Evolutionary conservation across 192 early-diverging fungal genomes (phyloP), one percentile per base, ranked within the genome.

Genomic region (Lobosporangium transversale): DNA sequence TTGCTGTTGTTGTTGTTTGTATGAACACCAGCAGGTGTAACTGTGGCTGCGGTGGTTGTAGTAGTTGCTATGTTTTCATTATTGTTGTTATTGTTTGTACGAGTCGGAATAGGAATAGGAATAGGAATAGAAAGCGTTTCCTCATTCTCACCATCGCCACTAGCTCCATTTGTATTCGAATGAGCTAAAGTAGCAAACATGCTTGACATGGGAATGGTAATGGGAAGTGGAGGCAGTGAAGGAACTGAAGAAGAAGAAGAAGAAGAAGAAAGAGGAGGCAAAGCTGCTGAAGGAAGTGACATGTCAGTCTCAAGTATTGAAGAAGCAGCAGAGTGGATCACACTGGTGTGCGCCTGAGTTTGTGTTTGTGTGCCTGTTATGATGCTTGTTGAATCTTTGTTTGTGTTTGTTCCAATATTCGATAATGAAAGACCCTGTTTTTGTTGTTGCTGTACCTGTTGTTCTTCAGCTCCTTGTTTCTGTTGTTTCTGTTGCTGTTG

Each of bases 401-500:
- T 43, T 29, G 42, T 42, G 56, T 24, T 51, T 51, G 55, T 24
- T 35, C 37, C 24, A 3, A 21, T 43, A 37, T 43, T 42, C 36
- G 14, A 30, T n/a, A n/a, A n/a, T 4, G 37, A 40, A 7, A 40
- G 37, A 40, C 37, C 35, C 12, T 48, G 44, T 33, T 10, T 31
- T 35, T 42, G 20, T 35, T 29, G 43, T 33, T 17, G 23, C 23
- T 31, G 17, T 23, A 15, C 10, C 35, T 10, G 58, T n/a, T 17
- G 15, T 49, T 24, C 17, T 27, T 45, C 40, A 44, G 1, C 0
- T 29, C 45, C 40, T 44, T 58, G 36, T 44, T 58, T 36, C 30
- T 31, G 43, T 33, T 60, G 58, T 47, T 58, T 40, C 29, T 58
- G 40, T 43, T 58, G 57, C 21, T 58, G 57, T 45, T 58, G 57